Evolutionary conservation across 192 early-diverging fungal genomes (phyloP).

Genomic region (Borealophlyctis nickersoniae): DNA sequence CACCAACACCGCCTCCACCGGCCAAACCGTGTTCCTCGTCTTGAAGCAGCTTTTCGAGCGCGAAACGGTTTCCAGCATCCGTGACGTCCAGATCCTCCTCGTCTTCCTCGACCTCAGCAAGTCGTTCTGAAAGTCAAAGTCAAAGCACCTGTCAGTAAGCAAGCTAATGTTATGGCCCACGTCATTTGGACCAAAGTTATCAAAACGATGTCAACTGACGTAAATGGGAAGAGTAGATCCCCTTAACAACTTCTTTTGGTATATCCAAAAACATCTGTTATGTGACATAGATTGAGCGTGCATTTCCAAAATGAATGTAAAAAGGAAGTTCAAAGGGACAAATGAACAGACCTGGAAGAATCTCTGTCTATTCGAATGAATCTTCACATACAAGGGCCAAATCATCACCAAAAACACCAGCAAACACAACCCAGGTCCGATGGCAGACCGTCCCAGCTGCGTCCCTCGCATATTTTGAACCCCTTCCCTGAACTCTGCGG

Average conservation of each 20-base stretch:
- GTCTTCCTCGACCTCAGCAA: slow-evolving; percentile 27
- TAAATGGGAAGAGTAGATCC: slow-evolving; percentile 34
- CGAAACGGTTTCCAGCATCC: slow-evolving; percentile 12
- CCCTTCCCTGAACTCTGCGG: background rate
- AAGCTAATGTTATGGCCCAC: too few species aligned
- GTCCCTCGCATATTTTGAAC: background rate
- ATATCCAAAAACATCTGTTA: slow-evolving; percentile 37
- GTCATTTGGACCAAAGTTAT: too few species aligned
- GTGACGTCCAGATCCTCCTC: slow-evolving; percentile 16
- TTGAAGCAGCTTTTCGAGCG: slow-evolving; percentile 11
- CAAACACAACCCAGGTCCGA: slow-evolving; percentile 26
- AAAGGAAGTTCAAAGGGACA: too few species aligned
- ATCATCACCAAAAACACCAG: slow-evolving; percentile 23
- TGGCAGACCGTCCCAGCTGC: slow-evolving; percentile 4
- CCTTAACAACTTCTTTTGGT: slow-evolving; percentile 42
- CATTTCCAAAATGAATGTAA: background rate
- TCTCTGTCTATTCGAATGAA: slow-evolving; percentile 20
- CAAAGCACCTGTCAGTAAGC: too few species aligned
- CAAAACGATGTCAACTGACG: slow-evolving; percentile 21
- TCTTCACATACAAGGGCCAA: slow-evolving; percentile 32
- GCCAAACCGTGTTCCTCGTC: background rate
- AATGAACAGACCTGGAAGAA: slow-evolving; percentile 21
- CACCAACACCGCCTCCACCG: too few species aligned
- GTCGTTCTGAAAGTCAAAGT: background rate
- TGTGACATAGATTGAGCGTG: background rate